Conservation (phyloP, 441 rosid species). For the Syzygium syzygioides region DNA sequence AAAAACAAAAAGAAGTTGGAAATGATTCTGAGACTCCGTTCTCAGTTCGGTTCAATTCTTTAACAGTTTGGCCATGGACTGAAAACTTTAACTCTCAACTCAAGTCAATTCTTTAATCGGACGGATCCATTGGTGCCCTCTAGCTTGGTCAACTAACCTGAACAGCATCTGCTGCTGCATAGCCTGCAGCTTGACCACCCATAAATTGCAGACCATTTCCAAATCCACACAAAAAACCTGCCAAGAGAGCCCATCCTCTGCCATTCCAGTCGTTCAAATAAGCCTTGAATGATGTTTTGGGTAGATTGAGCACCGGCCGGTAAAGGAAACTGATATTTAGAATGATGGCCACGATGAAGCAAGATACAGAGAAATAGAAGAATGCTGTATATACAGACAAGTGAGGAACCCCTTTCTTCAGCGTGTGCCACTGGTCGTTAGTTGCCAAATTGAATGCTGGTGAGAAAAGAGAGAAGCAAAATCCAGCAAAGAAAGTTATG, state of each 20-base stretch:
- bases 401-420: constrained; percentile 69
- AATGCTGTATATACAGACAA: constrained; percentile 76
- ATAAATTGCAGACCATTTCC: constrained; percentile 89
- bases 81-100: not conserved
- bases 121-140: not conserved
- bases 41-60: not conserved
- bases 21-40: not conserved
- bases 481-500: constrained; percentile 72
- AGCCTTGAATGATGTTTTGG: constrained; percentile 60
- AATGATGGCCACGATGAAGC: constrained; percentile 55
- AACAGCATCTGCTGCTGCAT: constrained; percentile 89
- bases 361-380: constrained; percentile 78
- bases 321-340: constrained; percentile 63
- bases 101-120: not conserved
- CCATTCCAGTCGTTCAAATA: constrained; percentile 75
- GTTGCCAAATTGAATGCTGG: constrained; percentile 92
- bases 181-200: constrained; percentile 93
- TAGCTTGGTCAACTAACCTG: constrained; percentile 39
- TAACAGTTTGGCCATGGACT: not conserved
- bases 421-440: constrained; percentile 77
- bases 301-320: constrained; percentile 52
- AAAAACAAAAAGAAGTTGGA: not conserved
- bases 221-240: constrained; percentile 77
- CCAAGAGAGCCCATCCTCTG: constrained; percentile 80
- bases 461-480: constrained; percentile 87